Evolutionary conservation across 495 filamentous ascomycete species (phyloP), one percentile per base, ranked within the genome.

Genomic region (Aspergillus steynii): DNA sequence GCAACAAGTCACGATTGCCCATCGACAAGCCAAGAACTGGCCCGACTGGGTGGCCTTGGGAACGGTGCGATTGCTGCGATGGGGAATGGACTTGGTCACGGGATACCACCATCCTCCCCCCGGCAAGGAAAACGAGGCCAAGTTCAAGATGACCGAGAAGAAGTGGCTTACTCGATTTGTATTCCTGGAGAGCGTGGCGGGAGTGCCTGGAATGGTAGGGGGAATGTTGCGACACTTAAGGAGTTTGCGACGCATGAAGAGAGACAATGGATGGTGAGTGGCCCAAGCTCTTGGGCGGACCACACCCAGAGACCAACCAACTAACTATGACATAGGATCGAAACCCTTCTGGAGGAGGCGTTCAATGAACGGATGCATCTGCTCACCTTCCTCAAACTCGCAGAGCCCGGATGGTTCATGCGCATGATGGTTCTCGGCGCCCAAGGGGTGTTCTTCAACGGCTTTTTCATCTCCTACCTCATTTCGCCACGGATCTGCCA

Each of bases 281-380:
- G 31, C 37, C 37, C 1, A 2, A 2, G 37, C 9, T 8, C 9
- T 12, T 8, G 34, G 14, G 10, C 10, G 37, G 37, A 15, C 37
- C 9, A 34, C 9, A 34, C 20, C 20, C 20, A 20, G 20, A 34
- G 31, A 34, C 31, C 31, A 7, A 34, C 50, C 45, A 50, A 49
- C 56, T 53, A 1, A 25, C 27, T 32, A 55, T 14, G 20, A 27
- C 31, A 26, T 58, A 86, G 85, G 85, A 98, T 99, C 64, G 94
- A 97, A 71, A 97, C 91, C 0, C 82, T 98, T 0, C 83, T 98
- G 3, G 95, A 97, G 73, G 95, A 99, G 74, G 87, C 86, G 52
- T 96, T 90, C 79, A 99, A 99, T 68, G 95, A 99, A 72, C 85
- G 94, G 1, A 97, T 98, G 91, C 94, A 98, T 64, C 86, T 99